phyloP scores from a whole-genome alignment of 768 basidiomycete species.

The Tylopilus cervinicoccineus region DNA sequence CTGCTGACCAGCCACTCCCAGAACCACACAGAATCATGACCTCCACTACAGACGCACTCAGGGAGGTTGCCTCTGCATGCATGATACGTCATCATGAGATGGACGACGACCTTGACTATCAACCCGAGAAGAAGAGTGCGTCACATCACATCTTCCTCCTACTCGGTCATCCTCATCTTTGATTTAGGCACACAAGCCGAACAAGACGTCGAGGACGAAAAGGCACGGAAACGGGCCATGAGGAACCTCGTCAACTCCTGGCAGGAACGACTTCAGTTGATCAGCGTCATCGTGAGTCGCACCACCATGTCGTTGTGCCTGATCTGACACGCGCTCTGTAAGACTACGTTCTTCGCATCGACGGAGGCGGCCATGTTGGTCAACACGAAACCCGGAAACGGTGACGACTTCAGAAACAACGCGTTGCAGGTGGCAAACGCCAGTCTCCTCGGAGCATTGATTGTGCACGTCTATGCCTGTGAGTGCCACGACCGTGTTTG shows the following conservation, averaged over 20 bases:
- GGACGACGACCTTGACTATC: constrained; percentile 8
- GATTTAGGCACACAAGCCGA: constrained; percentile 44
- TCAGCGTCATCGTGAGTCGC: constrained; percentile 51
- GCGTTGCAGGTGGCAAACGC: constrained; percentile 39
- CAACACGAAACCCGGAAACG: constrained; percentile 33
- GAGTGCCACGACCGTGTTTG: constrained; percentile 11
- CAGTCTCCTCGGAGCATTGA: constrained; percentile 46
- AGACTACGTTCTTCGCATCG: constrained; percentile 64
- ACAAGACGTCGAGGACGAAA: constrained; percentile 46
- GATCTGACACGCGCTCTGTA: neutral
- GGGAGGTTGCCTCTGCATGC: constrained; percentile 6
- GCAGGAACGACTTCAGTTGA: constrained; percentile 60
- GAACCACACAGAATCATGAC: constrained; percentile 10
- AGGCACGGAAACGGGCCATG: constrained; percentile 40
- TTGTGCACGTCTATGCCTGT: constrained; percentile 53
- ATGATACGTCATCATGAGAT: constrained; percentile 8
- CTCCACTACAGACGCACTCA: neutral
- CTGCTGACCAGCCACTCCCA: neutral
- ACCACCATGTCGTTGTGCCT: neutral
- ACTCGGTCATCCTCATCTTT: neutral
- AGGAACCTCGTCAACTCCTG: constrained; percentile 52
- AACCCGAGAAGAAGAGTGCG: constrained; percentile 18
- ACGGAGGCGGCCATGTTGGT: constrained; percentile 52
- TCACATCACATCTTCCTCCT: neutral
- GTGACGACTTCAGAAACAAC: constrained; percentile 7